Evolutionary conservation across 192 early-diverging fungal genomes (phyloP).

Genomic region (Coemansia reversa): DNA sequence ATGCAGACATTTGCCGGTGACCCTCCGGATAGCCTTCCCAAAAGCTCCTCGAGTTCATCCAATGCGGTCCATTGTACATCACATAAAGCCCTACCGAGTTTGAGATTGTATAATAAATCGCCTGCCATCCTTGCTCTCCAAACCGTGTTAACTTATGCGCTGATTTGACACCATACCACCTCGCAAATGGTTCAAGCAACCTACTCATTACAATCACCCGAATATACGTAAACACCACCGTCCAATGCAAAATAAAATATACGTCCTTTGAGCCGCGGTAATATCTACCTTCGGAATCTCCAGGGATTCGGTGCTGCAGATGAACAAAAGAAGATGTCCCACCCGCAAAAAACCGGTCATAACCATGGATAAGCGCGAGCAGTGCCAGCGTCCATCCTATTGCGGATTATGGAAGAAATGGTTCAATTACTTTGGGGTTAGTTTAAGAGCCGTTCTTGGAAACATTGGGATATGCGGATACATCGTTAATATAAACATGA

Average conservation of each 20-base stretch:
- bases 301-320: slow-evolving; percentile 39
- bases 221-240: slow-evolving; percentile 66
- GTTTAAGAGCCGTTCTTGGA: too few species aligned
- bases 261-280: slow-evolving; percentile 34
- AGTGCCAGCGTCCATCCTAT: slow-evolving; percentile 32
- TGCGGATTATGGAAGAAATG: too few species aligned
- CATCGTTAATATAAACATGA: too few species aligned
- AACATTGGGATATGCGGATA: too few species aligned
- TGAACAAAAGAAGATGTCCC: slow-evolving; percentile 32
- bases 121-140: slow-evolving; percentile 71
- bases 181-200: slow-evolving; percentile 42
- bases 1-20: slow-evolving; percentile 55
- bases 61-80: slow-evolving; percentile 68
- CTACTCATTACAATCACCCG: slow-evolving; percentile 54
- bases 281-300: slow-evolving; percentile 41
- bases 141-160: slow-evolving; percentile 56
- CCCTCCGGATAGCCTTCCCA: slow-evolving; percentile 69
- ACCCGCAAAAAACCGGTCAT: slow-evolving; percentile 19
- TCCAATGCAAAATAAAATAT: slow-evolving; percentile 62
- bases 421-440: too few species aligned
- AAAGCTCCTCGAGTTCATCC: slow-evolving; percentile 67
- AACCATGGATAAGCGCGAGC: slow-evolving; percentile 32
- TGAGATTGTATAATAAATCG: slow-evolving; percentile 64
- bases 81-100: slow-evolving; percentile 64
- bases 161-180: slow-evolving; percentile 35